Conservation (phyloP, 1,284 basidiomycete species). For the Trametes versicolor region DNA sequence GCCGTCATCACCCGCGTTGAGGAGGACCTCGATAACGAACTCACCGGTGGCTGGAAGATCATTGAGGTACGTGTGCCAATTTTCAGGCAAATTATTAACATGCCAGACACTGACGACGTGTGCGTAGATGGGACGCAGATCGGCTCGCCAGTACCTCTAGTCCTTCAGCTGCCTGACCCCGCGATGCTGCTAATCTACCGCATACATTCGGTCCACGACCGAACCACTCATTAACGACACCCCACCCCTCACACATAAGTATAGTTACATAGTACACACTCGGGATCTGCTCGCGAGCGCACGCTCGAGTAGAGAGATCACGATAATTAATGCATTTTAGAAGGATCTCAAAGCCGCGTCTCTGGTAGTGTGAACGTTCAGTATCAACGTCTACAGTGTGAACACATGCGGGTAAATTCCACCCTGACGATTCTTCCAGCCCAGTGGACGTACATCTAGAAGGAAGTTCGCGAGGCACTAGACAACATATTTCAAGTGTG, state of each 20-base stretch:
- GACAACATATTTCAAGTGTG: too few relatives aligned
- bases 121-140: conserved; percentile 52
- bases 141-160: conserved; percentile 52
- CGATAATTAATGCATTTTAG: conserved; percentile 33
- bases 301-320: conserved; percentile 15
- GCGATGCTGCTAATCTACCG: conserved; percentile 19
- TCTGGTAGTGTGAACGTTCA: too few relatives aligned
- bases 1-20: conserved; percentile 91
- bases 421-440: too few relatives aligned
- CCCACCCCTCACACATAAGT: conserved; percentile 33
- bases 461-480: too few relatives aligned
- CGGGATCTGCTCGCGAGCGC: conserved; percentile 18
- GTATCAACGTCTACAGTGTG: too few relatives aligned
- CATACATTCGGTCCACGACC: background rate
- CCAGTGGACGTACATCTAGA: too few relatives aligned
- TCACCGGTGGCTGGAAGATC: conserved; percentile 99
- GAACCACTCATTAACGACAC: conserved; percentile 2
- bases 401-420: too few relatives aligned
- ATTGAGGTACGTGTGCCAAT: conserved; percentile 75
- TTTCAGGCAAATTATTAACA: background rate
- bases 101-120: conserved; percentile 4
- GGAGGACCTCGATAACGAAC: conserved; percentile 88
- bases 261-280: conserved; percentile 15
- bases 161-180: background rate
- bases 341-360: conserved; percentile 25